Conservation (phyloP, 306 rosid species). For the Ziziphus jujuba region DNA sequence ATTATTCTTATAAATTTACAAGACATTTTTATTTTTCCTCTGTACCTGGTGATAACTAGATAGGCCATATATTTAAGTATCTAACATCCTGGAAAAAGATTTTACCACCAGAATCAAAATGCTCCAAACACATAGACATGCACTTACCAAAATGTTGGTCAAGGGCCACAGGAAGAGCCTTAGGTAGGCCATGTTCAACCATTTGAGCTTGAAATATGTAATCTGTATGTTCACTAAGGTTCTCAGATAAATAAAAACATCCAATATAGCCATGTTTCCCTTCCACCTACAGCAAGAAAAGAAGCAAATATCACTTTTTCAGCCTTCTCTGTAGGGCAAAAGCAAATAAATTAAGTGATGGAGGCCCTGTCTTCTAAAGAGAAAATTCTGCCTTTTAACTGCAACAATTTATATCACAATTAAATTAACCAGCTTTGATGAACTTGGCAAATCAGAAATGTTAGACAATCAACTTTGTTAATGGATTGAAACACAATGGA, state of each 20-base stretch:
- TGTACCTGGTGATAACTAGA: background rate
- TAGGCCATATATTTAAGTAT: no score
- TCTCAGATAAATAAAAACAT: constrained; percentile 84
- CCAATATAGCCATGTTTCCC: constrained; percentile 64
- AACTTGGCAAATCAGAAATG: background rate
- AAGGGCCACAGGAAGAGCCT: constrained; percentile 54
- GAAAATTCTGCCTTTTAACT: constrained; percentile 7
- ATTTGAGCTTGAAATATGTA: constrained; percentile 45
- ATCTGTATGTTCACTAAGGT: constrained; percentile 63
- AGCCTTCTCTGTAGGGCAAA: background rate
- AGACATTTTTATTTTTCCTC: background rate
- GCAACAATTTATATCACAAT: constrained; percentile 21
- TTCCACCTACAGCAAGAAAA: constrained; percentile 61
- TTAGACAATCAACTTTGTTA: background rate
- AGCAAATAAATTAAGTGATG: background rate
- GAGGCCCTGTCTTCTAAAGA: background rate
- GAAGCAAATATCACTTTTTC: constrained; percentile 18
- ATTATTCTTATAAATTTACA: background rate
- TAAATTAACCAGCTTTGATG: constrained; percentile 13
- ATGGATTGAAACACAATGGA: constrained; percentile 3
- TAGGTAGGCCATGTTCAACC: constrained; percentile 52
- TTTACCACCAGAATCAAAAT: constrained; percentile 1
- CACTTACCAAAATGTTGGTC: constrained; percentile 68
- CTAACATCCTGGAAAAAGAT: background rate
- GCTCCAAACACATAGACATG: constrained; percentile 27